phyloP scores from a whole-genome alignment of 345 rosid species.

The Kandelia obovata region DNA sequence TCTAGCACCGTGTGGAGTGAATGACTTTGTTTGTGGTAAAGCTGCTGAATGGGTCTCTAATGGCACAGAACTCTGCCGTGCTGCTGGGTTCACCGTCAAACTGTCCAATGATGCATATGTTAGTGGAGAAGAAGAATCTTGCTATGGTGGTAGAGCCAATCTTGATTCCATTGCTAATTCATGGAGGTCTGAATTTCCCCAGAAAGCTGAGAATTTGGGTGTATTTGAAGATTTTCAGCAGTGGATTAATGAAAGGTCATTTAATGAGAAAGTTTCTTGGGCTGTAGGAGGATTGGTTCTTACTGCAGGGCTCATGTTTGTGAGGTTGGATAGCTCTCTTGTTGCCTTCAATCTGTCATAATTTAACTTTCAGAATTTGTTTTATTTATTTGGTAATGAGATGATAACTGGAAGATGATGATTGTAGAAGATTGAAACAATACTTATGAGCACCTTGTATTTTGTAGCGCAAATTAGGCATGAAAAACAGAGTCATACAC shows the following conservation, averaged over 20 bases:
- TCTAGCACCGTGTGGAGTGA: slow-evolving; percentile 74
- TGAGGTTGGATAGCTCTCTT: slow-evolving; percentile 43
- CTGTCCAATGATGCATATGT: slow-evolving; percentile 18
- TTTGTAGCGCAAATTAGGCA: not conserved
- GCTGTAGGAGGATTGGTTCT: slow-evolving; percentile 84
- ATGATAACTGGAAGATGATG: not conserved
- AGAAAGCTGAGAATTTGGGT: slow-evolving; percentile 24
- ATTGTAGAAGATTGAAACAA: not conserved
- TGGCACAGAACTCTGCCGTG: slow-evolving; percentile 78
- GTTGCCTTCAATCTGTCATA: not conserved
- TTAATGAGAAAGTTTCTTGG: slow-evolving; percentile 56
- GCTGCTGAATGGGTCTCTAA: slow-evolving; percentile 79
- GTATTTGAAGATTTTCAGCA: slow-evolving; percentile 39
- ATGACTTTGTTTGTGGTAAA: slow-evolving; percentile 72
- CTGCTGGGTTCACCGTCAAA: slow-evolving; percentile 75
- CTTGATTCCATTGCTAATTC: slow-evolving; percentile 74
- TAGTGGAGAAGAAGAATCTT: slow-evolving; percentile 43
- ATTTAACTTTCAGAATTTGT: not conserved
- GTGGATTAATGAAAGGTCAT: slow-evolving; percentile 47
- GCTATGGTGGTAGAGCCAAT: slow-evolving; percentile 84
- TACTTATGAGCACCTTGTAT: not conserved
- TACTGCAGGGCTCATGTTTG: slow-evolving; percentile 57
- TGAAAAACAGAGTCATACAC: not conserved
- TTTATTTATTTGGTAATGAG: not conserved
- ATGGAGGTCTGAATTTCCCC: slow-evolving; percentile 53